Evolutionary conservation across 768 basidiomycete species (phyloP).

Genomic region (Leccinum disarticulatum): DNA sequence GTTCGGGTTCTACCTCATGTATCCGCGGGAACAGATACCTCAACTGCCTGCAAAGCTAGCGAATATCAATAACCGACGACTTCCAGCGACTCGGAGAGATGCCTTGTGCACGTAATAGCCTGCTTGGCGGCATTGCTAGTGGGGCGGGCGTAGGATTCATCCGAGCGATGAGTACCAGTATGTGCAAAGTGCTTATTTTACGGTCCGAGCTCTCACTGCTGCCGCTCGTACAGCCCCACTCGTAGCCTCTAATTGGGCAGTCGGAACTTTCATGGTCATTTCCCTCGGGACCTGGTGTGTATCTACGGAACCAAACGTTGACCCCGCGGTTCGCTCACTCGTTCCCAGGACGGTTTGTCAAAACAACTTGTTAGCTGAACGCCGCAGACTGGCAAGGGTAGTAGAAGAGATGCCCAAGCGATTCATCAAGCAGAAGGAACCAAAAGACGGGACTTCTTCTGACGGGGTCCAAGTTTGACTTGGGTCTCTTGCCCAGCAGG

Average conservation of each 20-base stretch:
- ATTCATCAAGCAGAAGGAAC: conserved; percentile 43
- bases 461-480: conserved; percentile 10
- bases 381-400: conserved; percentile 51
- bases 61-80: conserved; percentile 50
- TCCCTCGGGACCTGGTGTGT: conserved; percentile 71
- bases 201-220: conserved; percentile 8
- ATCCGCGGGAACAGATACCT: not conserved
- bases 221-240: conserved; percentile 42
- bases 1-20: conserved; percentile 13
- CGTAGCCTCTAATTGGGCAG: conserved; percentile 76
- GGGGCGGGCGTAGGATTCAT: conserved; percentile 77
- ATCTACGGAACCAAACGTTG: conserved; percentile 1
- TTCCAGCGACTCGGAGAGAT: conserved; percentile 62
- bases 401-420: conserved; percentile 63
- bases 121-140: conserved; percentile 77
- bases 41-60: conserved; percentile 40
- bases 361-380: conserved; percentile 52
- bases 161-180: conserved; percentile 64
- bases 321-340: conserved; percentile 7
- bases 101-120: conserved; percentile 74
- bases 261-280: conserved; percentile 68
- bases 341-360: conserved; percentile 62
- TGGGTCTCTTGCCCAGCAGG: not conserved
- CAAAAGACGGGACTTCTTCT: conserved; percentile 26
- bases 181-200: conserved; percentile 25